Base-by-base conservation (phyloP, 352 stramenopile species). In the Phytophthora pisi region DNA sequence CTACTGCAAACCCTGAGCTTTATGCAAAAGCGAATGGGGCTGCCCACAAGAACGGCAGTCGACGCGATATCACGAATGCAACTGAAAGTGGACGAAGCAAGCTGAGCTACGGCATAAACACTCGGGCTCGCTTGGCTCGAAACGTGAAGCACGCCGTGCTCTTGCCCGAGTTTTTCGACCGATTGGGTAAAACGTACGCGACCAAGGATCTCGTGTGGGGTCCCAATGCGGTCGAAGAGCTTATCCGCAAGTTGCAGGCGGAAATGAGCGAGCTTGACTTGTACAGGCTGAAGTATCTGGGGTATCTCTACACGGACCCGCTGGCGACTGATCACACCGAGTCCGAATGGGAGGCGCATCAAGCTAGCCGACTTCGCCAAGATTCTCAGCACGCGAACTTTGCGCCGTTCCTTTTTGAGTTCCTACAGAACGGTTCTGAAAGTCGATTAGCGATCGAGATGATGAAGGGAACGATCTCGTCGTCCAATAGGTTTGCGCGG, bases 161-260 rank as follows among this genome's bases (percentile, higher is more conserved):
- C 2, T 72, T 95, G 57, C 89, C 89, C 3, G 89, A 96, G 51
- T 96, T 96, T 57, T 96, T 96, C 58, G 89, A 96, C 23, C 84
- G 87, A 13, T 43, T 96, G 30, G 80, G 83, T 66, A 91, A 88
- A 76, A 90, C 62, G 6, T 88, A 83, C 51, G 70, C 80, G 24
- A 90, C 88, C 4, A 96, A 95, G 52, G 89, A 96, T 57, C 68
- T 95, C 47, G 82, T 94, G 15, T 96, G 89, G 89, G 86, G 87
- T 0, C 74, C 79, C 6, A 75, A 83, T 40, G 78, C 79, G 20
- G 77, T 96, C 0, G 78, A 94, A 65, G 88, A 96, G 51, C 66
- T 96, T 49, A 88, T 90, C 42, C 63, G 74, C 36, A 90, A 88
- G 43, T 67, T 96, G 6, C 84, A 95, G 51, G 58, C 58, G 7